Base-by-base conservation (phyloP, 2,329 filamentous ascomycete genomes). In the Zymoseptoria tritici region DNA sequence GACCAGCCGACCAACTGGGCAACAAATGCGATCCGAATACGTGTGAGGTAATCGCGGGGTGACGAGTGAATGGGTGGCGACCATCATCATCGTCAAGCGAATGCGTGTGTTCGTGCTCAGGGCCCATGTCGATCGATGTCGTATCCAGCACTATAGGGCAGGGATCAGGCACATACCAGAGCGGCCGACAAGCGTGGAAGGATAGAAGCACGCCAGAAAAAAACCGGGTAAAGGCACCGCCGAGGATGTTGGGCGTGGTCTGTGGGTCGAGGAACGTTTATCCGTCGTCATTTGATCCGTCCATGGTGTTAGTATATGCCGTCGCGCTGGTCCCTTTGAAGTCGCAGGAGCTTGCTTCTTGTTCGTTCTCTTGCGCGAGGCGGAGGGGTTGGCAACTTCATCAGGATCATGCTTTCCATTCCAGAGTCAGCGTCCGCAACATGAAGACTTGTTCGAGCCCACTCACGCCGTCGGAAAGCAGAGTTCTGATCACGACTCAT, bases 81-180 rank as follows among this genome's bases (percentile, higher is more conserved):
- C 6, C 36, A 46, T 46, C 36, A 46, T 46, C 36, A 46, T 46
- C 26, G 26, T 29, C 6, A 29, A 11, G 13, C 36, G 16, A 46
- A 46, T 16, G 36, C 36, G 36, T 46, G 16, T 6, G 13, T n/a
- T 46, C 36, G 16, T 46, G 53, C 26, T 22, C 57, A 56, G 59
- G 56, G 54, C 55, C 51, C 54, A 51, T 57, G 61, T 63, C 61
- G 61, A 61, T 63, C 54, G 58, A 57, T 59, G 21, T 54, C 59
- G n/a, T 46, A 57, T 61, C 24, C n/a, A 42, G 61, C 52, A 2
- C 36, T 62, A 62, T 62, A 56, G 61, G 31, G 54, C 57, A 54
- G 58, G 61, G 57, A 58, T 22, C 5, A 51, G 58, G 9, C 31
- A 50, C n/a, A n/a, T 21, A 49, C 49, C 22, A 52, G 49, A 19